Percentiles rank a stretch among this genome's conserved stretches.
These are phyloP conservation scores for Salmacisia buchloeana DNA, from an alignment of 1,284 basidiomycete genomes.

Conservation along the genomic window DNA sequence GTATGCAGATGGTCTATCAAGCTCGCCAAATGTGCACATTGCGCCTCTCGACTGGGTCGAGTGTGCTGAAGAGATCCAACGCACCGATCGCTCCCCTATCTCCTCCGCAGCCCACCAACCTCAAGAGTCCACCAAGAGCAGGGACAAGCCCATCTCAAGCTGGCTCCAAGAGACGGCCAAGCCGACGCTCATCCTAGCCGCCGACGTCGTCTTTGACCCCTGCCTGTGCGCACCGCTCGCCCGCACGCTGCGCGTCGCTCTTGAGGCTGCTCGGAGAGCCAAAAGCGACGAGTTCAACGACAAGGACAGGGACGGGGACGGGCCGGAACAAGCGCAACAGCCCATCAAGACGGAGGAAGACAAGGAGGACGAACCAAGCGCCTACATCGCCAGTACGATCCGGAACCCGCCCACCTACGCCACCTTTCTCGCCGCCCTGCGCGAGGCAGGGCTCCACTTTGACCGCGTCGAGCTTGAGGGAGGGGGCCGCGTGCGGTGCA, in stretches of 20 bases:
- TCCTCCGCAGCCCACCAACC: no score
- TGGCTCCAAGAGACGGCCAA: background rate
- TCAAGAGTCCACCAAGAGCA: no score
- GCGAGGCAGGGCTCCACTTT: background rate
- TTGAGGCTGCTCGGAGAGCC: background rate
- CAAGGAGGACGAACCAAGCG: background rate
- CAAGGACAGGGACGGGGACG: background rate
- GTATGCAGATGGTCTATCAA: background rate
- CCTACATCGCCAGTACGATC: conserved; percentile 21
- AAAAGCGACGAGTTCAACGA: no score
- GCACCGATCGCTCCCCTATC: background rate
- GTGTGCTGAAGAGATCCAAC: background rate
- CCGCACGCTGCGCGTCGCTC: background rate
- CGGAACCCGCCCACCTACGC: conserved; percentile 19
- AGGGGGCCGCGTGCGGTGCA: no score
- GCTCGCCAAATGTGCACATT: conserved; percentile 1
- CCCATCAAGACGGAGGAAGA: no score
- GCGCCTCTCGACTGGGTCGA: conserved; percentile 18
- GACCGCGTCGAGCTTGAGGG: background rate
- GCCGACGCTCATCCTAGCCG: conserved; percentile 17
- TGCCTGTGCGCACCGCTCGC: conserved; percentile 10
- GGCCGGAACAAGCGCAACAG: no score
- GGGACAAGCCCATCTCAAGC: background rate
- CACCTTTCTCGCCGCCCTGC: conserved; percentile 11
- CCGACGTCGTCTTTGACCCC: conserved; percentile 27